Percentiles rank a stretch among this genome's conserved stretches.
Conservation (phyloP, 306 rosid species). For the Castanea mollissima region DNA sequence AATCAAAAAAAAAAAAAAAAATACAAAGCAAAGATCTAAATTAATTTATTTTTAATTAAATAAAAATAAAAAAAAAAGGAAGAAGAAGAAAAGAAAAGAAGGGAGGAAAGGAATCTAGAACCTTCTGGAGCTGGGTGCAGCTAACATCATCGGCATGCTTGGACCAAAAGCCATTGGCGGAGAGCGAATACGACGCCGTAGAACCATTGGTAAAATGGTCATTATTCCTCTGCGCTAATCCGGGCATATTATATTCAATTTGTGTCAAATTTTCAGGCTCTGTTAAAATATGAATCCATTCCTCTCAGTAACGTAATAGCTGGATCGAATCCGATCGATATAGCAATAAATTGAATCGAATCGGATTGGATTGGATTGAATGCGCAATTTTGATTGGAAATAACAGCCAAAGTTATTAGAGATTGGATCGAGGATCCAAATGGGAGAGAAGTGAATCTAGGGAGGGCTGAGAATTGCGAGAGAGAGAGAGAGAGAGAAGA, state of each 20-base stretch:
- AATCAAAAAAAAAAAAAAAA: constrained; percentile 14
- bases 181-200: constrained; percentile 48
- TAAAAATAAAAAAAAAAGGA: not conserved
- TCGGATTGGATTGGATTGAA: constrained; percentile 8
- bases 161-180: constrained; percentile 86
- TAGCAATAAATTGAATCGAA: constrained; percentile 26
- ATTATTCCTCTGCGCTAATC: constrained; percentile 67
- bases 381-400: constrained; percentile 9
- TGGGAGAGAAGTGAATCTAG: constrained; percentile 25
- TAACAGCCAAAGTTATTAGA: not conserved
- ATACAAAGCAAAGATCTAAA: constrained; percentile 35
- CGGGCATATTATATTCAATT: constrained; percentile 58
- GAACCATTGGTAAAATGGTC: constrained; percentile 66
- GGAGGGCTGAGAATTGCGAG: constrained; percentile 26
- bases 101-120: constrained; percentile 20
- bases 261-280: constrained; percentile 35
- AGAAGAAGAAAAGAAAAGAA: not conserved
- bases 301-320: constrained; percentile 8
- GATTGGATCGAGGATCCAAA: constrained; percentile 49
- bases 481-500: constrained; percentile 25
- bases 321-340: constrained; percentile 38
- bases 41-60: constrained; percentile 13
- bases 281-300: constrained; percentile 42
- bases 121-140: constrained; percentile 92
- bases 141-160: constrained; percentile 63